A percentile compares a stretch with the other conserved stretches of the same genome.
These are phyloP conservation scores for Daldinia bambusicola DNA, from an alignment of 495 filamentous ascomycete species.

Conservation along the genomic window DNA sequence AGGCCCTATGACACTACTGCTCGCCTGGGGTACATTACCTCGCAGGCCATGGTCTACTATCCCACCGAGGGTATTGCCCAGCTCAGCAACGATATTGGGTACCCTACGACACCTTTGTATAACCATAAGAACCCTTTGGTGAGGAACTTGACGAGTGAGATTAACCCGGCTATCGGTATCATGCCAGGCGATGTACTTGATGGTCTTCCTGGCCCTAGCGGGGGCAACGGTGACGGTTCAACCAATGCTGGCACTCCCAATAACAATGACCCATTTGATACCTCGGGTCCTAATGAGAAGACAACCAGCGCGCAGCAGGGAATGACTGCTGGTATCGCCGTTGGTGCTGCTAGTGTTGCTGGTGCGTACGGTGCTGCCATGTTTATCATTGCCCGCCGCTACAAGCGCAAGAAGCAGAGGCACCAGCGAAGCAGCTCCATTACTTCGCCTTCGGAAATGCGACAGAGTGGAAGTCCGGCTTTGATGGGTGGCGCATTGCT, in stretches of 20 bases:
- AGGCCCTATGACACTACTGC: slow-evolving; percentile 79
- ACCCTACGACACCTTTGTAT: slow-evolving; percentile 78
- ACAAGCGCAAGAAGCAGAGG: slow-evolving; percentile 84
- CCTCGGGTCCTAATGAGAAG: slow-evolving; percentile 51
- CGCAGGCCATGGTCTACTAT: slow-evolving; percentile 78
- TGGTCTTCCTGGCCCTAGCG: slow-evolving; percentile 45
- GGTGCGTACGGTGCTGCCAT: slow-evolving; percentile 97
- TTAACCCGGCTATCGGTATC: slow-evolving; percentile 87
- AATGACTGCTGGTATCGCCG: slow-evolving; percentile 85
- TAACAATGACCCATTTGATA: slow-evolving; percentile 55
- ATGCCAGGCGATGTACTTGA: slow-evolving; percentile 64
- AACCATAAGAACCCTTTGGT: slow-evolving; percentile 68
- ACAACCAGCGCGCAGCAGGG: slow-evolving; percentile 66
- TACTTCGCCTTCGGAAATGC: slow-evolving; percentile 62
- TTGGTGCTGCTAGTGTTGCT: slow-evolving; percentile 80
- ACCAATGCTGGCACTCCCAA: slow-evolving; percentile 41
- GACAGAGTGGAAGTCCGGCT: slow-evolving; percentile 65
- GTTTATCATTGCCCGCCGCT: slow-evolving; percentile 93
- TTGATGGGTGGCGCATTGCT: slow-evolving; percentile 64
- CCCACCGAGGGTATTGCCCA: slow-evolving; percentile 71
- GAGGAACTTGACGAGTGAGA: slow-evolving; percentile 75
- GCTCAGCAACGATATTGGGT: slow-evolving; percentile 71
- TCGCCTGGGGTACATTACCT: slow-evolving; percentile 81
- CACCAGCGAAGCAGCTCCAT: slow-evolving; percentile 83
- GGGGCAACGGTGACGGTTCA: slow-evolving; percentile 38